These are phyloP conservation scores for Paecilomyces niveus DNA, from an alignment of 2,329 filamentous ascomycete species.

Conservation along the genomic window DNA sequence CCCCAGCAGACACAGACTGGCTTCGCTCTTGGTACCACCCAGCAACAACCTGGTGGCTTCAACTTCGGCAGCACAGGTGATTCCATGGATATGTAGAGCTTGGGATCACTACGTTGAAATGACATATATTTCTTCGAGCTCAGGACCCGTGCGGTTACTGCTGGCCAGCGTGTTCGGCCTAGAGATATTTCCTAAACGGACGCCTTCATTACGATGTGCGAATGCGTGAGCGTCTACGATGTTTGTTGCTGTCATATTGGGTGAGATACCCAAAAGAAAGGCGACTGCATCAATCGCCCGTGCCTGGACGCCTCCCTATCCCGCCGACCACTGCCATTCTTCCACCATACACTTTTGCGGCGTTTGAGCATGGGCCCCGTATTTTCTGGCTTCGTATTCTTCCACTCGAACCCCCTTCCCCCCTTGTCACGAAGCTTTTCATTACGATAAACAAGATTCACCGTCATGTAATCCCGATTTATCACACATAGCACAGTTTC, in stretches of 20 bases:
- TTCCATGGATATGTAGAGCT: conserved; percentile 65
- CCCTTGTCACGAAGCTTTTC: conserved; percentile 18
- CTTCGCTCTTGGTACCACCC: conserved; percentile 61
- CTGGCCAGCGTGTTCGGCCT: background rate
- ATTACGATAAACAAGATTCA: conserved; percentile 41
- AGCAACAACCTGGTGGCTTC: conserved; percentile 70
- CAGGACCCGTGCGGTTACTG: background rate
- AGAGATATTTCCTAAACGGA: background rate
- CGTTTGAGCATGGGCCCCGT: conserved; percentile 8
- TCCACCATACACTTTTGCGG: background rate
- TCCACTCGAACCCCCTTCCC: conserved; percentile 7
- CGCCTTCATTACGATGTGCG: background rate
- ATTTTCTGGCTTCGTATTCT: conserved; percentile 10
- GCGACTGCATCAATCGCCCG: background rate
- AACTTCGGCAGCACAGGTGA: conserved; percentile 77
- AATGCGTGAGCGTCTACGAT: background rate
- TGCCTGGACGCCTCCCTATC: background rate
- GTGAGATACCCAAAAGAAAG: background rate
- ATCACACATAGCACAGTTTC: conserved; percentile 10
- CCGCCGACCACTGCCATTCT: background rate
- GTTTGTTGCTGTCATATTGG: background rate
- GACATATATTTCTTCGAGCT: background rate
- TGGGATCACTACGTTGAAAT: conserved; percentile 2
- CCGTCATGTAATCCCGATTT: conserved; percentile 38
- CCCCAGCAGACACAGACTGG: conserved; percentile 64